Conservation (phyloP, 345 rosid genomes). For the Salix arbutifolia region DNA sequence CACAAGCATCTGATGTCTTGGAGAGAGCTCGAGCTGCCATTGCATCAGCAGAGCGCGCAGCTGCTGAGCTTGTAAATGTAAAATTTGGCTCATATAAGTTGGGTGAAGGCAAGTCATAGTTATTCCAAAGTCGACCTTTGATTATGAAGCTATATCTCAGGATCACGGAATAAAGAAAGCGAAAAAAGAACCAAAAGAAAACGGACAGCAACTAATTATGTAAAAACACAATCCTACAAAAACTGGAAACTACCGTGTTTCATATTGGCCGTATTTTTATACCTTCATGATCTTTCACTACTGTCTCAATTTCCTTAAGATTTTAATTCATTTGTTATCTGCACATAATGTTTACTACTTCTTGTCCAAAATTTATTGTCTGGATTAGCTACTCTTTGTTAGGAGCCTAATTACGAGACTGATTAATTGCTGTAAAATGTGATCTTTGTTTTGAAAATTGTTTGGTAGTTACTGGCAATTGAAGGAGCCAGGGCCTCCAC, state of each 20-base stretch:
- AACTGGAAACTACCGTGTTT: neutral
- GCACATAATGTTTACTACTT: neutral
- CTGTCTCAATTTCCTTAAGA: neutral
- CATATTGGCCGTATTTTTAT: neutral
- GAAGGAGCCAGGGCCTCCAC: no score
- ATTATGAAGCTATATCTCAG: neutral
- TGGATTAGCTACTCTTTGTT: neutral
- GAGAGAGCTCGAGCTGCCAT: conserved; percentile 81
- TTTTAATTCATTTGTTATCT: neutral
- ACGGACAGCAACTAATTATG: neutral
- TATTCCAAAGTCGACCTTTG: neutral
- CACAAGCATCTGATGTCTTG: conserved; percentile 50
- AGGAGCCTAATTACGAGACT: no score
- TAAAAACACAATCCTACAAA: neutral
- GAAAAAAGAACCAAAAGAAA: neutral
- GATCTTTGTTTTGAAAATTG: no score
- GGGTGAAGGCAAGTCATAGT: conserved; percentile 32
- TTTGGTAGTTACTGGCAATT: no score
- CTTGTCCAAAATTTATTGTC: neutral
- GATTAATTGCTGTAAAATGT: no score
- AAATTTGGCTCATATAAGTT: conserved; percentile 37
- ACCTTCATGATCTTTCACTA: neutral
- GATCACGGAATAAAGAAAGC: neutral
- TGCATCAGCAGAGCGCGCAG: conserved; percentile 82
- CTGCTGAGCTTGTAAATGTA: conserved; percentile 66